Conservation (phyloP, 306 rosid species). For the Lathyrus sativus region DNA sequence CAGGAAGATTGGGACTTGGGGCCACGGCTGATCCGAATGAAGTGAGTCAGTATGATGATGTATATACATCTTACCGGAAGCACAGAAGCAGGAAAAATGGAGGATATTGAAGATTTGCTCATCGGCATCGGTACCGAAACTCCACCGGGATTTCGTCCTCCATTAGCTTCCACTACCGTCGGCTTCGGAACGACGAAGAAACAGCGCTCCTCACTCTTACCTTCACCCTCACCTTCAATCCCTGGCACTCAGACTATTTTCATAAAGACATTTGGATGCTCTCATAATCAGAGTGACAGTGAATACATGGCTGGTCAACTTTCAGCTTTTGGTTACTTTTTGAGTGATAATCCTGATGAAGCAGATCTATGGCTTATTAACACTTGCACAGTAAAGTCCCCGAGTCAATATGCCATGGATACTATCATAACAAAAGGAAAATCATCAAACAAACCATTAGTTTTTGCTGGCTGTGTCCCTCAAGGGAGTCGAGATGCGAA, state of each 20-base stretch:
- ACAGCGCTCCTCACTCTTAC: conserved; percentile 16
- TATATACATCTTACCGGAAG: conserved; percentile 93
- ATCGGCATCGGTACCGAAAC: conserved; percentile 49
- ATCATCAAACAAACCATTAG: conserved; percentile 79
- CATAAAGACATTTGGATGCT: conserved; percentile 92
- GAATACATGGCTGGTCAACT: conserved; percentile 99
- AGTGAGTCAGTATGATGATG: conserved; percentile 92
- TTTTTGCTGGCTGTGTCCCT: conserved; percentile 97
- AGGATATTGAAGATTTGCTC: conserved; percentile 85
- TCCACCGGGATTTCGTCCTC: conserved; percentile 81
- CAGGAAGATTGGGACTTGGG: conserved; percentile 87
- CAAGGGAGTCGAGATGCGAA: conserved; percentile 90
- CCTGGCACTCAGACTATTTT: conserved; percentile 90
- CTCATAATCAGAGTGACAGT: conserved; percentile 96
- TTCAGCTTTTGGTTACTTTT: conserved; percentile 82
- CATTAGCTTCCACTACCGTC: conserved; percentile 54
- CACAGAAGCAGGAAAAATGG: conserved; percentile 83
- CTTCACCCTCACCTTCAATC: no score
- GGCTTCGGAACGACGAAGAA: conserved; percentile 46
- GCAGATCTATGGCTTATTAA: conserved; percentile 98
- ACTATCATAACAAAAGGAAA: conserved; percentile 81
- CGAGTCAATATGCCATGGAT: conserved; percentile 98
- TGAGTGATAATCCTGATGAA: conserved; percentile 75
- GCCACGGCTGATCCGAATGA: conserved; percentile 86
- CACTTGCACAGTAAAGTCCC: conserved; percentile 97